Conservation (phyloP, 2,329 filamentous ascomycete genomes). For the Sarocladiaceae sp. region DNA sequence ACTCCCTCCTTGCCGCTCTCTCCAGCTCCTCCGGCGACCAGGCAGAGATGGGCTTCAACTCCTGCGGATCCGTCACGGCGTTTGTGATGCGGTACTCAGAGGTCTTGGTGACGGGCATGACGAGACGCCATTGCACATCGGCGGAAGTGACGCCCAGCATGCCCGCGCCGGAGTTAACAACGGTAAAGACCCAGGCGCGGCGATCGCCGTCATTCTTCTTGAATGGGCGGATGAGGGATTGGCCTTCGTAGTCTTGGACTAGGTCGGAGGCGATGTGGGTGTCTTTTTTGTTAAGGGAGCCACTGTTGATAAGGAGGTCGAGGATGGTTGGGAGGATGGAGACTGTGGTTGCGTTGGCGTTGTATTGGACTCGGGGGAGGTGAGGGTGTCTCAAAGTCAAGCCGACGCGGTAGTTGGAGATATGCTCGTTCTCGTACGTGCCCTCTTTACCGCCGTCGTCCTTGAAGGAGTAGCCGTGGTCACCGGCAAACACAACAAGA, state of each 20-base stretch:
- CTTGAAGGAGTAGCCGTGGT: conserved; percentile 26
- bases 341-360: conserved; percentile 24
- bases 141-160: conserved; percentile 27
- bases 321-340: conserved; percentile 28
- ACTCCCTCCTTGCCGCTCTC: background rate
- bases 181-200: conserved; percentile 26
- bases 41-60: conserved; percentile 19
- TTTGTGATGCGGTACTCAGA: conserved; percentile 27
- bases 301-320: conserved; percentile 26
- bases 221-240: conserved; percentile 26
- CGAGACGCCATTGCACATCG: conserved; percentile 21
- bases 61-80: conserved; percentile 21
- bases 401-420: conserved; percentile 26
- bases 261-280: conserved; percentile 21
- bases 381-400: conserved; percentile 26
- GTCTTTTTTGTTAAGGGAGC: conserved; percentile 22
- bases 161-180: conserved; percentile 26
- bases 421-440: conserved; percentile 26
- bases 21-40: conserved; percentile 14
- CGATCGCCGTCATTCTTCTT: conserved; percentile 11
- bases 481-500: conserved; percentile 24
- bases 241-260: conserved; percentile 26
- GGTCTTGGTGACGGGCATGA: conserved; percentile 24
- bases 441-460: conserved; percentile 24
- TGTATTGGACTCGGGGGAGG: conserved; percentile 23